These are phyloP conservation scores for Butyriboletus loyo DNA, from an alignment of 768 basidiomycete species.

Conservation along the genomic window DNA sequence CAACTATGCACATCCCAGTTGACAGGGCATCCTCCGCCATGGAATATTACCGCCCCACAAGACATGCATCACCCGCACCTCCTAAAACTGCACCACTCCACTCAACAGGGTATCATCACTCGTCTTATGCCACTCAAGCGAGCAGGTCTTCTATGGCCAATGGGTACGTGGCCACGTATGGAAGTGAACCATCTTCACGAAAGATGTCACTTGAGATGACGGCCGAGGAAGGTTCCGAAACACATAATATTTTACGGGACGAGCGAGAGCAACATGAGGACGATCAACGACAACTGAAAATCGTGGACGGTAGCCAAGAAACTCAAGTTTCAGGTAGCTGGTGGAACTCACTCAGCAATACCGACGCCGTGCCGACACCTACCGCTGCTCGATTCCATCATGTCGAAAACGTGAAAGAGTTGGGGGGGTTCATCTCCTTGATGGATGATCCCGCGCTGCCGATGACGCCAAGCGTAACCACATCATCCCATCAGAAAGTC, in stretches of 20 bases:
- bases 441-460: constrained; percentile 64
- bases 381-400: constrained; percentile 65
- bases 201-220: constrained; percentile 32
- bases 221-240: constrained; percentile 23
- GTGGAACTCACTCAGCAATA: constrained; percentile 57
- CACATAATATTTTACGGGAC: not conserved
- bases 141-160: constrained; percentile 32
- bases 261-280: constrained; percentile 8
- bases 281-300: not conserved
- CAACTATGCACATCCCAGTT: constrained; percentile 49
- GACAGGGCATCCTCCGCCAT: constrained; percentile 78
- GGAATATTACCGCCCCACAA: constrained; percentile 57
- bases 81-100: constrained; percentile 54
- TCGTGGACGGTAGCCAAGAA: constrained; percentile 32
- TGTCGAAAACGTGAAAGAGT: constrained; percentile 42
- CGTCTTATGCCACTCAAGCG: constrained; percentile 28
- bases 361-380: constrained; percentile 53
- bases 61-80: constrained; percentile 51
- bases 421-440: constrained; percentile 71
- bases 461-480: constrained; percentile 26
- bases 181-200: constrained; percentile 29
- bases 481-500: constrained; percentile 10
- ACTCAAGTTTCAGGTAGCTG: constrained; percentile 45
- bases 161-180: constrained; percentile 36
- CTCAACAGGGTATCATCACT: constrained; percentile 28